These are phyloP conservation scores for Phoma sp. DNA, from an alignment of 2,329 filamentous ascomycete genomes.

Conservation along the genomic window DNA sequence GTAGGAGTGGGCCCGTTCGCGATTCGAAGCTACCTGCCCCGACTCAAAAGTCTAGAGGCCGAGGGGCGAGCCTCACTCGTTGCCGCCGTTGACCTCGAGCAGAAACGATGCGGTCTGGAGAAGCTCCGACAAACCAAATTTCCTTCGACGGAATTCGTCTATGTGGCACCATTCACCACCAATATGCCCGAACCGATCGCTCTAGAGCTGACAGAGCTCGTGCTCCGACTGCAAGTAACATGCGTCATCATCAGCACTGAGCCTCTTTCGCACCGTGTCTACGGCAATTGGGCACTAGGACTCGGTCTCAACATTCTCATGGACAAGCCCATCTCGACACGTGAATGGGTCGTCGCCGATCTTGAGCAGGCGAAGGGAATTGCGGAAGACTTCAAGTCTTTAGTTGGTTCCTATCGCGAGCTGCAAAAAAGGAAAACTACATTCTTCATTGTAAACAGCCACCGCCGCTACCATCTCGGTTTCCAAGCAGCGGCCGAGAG, in stretches of 20 bases:
- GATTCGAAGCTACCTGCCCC: neutral
- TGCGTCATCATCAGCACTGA: neutral
- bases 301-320: neutral
- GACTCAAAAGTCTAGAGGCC: neutral
- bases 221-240: neutral
- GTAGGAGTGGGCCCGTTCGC: too few relatives aligned
- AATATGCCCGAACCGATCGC: neutral
- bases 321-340: neutral
- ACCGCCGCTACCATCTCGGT: slow-evolving; percentile 2
- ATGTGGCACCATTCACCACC: neutral
- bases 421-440: slow-evolving; percentile 4
- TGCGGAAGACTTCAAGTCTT: neutral
- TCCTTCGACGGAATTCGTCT: neutral
- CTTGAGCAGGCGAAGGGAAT: neutral
- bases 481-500: neutral
- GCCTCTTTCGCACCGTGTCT: neutral
- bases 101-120: neutral
- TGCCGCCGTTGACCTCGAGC: neutral
- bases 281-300: neutral
- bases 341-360: neutral
- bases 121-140: neutral
- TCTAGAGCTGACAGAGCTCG: neutral
- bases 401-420: too few relatives aligned
- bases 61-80: neutral
- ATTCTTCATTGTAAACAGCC: slow-evolving; percentile 3